Evolutionary conservation across 176 grass and related monocot genomes (phyloP).

Genomic region (Poa pratensis): DNA sequence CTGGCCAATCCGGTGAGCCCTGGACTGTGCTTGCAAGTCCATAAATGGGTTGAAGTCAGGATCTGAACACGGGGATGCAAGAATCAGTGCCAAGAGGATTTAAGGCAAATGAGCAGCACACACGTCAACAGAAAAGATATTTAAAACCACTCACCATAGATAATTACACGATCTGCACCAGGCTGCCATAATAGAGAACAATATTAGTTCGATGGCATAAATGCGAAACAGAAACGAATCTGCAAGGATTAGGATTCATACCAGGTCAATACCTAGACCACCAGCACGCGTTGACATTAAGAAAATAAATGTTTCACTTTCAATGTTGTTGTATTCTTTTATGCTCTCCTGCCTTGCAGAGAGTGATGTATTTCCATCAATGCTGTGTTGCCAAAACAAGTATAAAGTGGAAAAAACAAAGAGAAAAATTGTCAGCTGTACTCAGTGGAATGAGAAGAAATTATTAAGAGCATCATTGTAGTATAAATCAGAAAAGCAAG

Average conservation of each 20-base stretch:
- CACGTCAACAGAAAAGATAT: background rate
- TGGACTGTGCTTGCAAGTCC: conserved; percentile 75
- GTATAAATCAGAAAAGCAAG: conserved; percentile 18
- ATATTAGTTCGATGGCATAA: conserved; percentile 10
- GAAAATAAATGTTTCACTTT: conserved; percentile 73
- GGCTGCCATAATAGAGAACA: conserved; percentile 44
- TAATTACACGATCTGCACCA: conserved; percentile 77
- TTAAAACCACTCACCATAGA: conserved; percentile 57
- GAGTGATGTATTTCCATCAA: conserved; percentile 69
- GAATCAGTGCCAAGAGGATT: conserved; percentile 9
- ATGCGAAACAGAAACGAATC: background rate
- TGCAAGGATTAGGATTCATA: conserved; percentile 39
- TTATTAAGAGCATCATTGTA: background rate
- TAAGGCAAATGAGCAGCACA: background rate
- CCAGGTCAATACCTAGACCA: conserved; percentile 72
- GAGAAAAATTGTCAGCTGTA: background rate
- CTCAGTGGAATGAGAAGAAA: conserved; percentile 3
- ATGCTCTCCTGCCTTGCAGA: conserved; percentile 65
- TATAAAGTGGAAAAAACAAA: background rate
- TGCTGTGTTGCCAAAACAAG: conserved; percentile 41
- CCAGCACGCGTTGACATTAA: conserved; percentile 77
- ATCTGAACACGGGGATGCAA: conserved; percentile 40
- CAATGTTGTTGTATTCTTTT: conserved; percentile 73
- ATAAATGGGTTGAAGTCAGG: conserved; percentile 84
- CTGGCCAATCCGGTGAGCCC: conserved; percentile 74